A percentile compares a stretch with the other conserved stretches of the same genome.
Conservation (phyloP, 148 eudicot genomes). For the Vaccinium myrtillus region DNA sequence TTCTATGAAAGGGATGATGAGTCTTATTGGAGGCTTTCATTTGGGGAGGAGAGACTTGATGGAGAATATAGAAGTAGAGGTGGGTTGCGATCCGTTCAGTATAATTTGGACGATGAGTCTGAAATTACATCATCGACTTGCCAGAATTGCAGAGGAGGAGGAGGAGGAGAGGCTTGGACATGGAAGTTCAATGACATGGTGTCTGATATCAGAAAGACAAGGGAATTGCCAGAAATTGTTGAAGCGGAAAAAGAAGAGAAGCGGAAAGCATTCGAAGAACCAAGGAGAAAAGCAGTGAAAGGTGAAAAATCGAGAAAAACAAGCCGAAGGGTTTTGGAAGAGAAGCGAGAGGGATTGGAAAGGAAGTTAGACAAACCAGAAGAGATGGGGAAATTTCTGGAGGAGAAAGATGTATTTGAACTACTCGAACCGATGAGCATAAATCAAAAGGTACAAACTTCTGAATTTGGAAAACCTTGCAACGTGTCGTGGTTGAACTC, state of each 20-base stretch:
- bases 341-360: conserved; percentile 26
- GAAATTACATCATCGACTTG: conserved; percentile 15
- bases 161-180: not conserved
- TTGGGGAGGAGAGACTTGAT: conserved; percentile 24
- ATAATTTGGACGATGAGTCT: conserved; percentile 33
- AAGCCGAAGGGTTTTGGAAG: conserved; percentile 26
- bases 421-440: conserved; percentile 1
- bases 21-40: conserved; percentile 48
- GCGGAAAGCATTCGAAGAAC: not conserved
- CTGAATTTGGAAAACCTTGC: not conserved
- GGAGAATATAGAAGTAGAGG: conserved; percentile 7
- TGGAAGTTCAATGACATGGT: conserved; percentile 21
- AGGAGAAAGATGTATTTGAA: conserved; percentile 27
- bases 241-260: not conserved
- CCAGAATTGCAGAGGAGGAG: conserved; percentile 18
- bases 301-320: conserved; percentile 23
- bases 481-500: not conserved
- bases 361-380: conserved; percentile 30
- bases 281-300: conserved; percentile 22
- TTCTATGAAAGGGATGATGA: conserved; percentile 41
- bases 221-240: conserved; percentile 10
- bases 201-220: conserved; percentile 15
- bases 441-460: conserved; percentile 7
- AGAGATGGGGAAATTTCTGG: conserved; percentile 16
- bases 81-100: conserved; percentile 20